Conservation (phyloP, 2,329 filamentous ascomycete species). For the Hyphodiscus sp. region DNA sequence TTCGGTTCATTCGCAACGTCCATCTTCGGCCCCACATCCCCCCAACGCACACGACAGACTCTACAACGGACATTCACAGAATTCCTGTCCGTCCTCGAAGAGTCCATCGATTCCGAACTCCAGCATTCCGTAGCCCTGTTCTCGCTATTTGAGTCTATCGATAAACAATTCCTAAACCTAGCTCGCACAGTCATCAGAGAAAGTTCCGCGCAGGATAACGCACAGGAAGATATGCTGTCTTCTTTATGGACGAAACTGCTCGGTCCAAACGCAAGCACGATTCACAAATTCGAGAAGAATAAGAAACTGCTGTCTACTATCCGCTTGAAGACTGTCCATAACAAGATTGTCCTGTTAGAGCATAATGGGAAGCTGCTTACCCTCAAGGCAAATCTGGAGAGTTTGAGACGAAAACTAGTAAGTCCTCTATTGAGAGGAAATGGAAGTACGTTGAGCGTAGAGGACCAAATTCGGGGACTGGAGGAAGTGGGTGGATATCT, state of each 20-base stretch:
- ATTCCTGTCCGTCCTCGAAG: constrained; percentile 80
- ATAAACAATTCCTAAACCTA: constrained; percentile 83
- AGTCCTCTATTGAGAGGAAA: constrained; percentile 71
- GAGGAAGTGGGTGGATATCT: constrained; percentile 75
- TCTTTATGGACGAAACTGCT: constrained; percentile 82
- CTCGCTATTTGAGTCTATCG: constrained; percentile 84
- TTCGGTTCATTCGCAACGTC: constrained; percentile 64
- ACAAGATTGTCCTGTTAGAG: constrained; percentile 80
- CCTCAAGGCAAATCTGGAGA: constrained; percentile 81
- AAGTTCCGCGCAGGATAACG: constrained; percentile 70
- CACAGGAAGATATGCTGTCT: constrained; percentile 74
- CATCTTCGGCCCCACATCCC: constrained; percentile 72
- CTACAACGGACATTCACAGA: constrained; percentile 84
- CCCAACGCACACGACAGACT: constrained; percentile 73
- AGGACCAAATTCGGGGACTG: constrained; percentile 79
- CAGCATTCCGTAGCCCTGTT: constrained; percentile 76
- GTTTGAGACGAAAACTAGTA: constrained; percentile 74
- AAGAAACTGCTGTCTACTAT: constrained; percentile 71
- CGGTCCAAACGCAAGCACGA: constrained; percentile 63
- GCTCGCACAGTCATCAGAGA: constrained; percentile 81
- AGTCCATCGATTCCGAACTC: constrained; percentile 79
- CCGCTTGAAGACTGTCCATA: constrained; percentile 73
- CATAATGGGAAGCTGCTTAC: constrained; percentile 80
- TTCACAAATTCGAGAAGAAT: constrained; percentile 93
- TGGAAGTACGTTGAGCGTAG: constrained; percentile 64